Conservation (phyloP, 495 filamentous ascomycete species). For the Corynascus novoguineensis region DNA sequence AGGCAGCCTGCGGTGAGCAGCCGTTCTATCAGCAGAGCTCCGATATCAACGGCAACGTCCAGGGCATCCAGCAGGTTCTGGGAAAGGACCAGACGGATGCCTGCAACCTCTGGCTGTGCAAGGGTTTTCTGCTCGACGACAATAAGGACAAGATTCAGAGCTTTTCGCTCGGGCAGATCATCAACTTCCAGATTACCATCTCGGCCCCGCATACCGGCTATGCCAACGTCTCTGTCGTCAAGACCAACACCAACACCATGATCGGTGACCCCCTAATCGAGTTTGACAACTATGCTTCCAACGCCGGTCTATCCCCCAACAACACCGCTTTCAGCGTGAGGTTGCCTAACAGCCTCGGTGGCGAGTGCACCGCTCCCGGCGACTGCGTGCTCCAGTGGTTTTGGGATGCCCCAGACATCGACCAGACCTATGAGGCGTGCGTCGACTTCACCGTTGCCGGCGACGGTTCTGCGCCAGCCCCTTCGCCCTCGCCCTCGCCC, state of each 20-base stretch:
- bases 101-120: constrained; percentile 48
- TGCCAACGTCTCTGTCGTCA: constrained; percentile 63
- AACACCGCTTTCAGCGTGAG: constrained; percentile 61
- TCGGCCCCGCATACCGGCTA: constrained; percentile 58
- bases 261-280: constrained; percentile 48
- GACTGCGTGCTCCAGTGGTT: constrained; percentile 13
- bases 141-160: constrained; percentile 56
- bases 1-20: constrained; percentile 1
- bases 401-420: background rate
- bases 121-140: constrained; percentile 62
- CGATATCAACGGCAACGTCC: constrained; percentile 7
- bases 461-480: background rate
- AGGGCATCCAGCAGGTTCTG: constrained; percentile 4
- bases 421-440: constrained; percentile 9
- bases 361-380: constrained; percentile 1
- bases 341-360: constrained; percentile 41
- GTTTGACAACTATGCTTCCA: constrained; percentile 45
- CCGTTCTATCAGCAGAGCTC: constrained; percentile 3
- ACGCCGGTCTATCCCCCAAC: constrained; percentile 40
- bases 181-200: constrained; percentile 46
- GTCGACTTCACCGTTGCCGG: constrained; percentile 1
- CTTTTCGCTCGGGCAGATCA: constrained; percentile 53
- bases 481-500: background rate
- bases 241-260: constrained; percentile 53
- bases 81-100: constrained; percentile 4